These are phyloP conservation scores for Populus pruinosa DNA, from an alignment of 345 rosid species.

Conservation along the genomic window DNA sequence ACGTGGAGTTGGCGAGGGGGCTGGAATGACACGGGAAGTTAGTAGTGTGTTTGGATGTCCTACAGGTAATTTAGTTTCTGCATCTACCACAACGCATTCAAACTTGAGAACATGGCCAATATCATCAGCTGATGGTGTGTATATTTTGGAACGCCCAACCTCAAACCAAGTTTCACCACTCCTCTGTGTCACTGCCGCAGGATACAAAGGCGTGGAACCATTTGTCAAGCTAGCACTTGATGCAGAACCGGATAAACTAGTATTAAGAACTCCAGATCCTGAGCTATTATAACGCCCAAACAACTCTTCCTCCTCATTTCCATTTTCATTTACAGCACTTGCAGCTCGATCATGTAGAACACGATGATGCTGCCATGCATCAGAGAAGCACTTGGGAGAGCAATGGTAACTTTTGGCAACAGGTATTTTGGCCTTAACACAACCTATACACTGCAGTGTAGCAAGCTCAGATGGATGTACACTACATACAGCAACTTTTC, in stretches of 20 bases:
- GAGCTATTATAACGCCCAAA: conserved; percentile 77
- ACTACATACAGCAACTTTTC: conserved; percentile 80
- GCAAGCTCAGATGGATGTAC: conserved; percentile 89
- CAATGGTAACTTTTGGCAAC: conserved; percentile 88
- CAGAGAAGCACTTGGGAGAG: conserved; percentile 84
- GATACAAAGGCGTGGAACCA: conserved; percentile 70
- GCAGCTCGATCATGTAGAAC: conserved; percentile 91
- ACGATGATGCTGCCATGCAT: conserved; percentile 99
- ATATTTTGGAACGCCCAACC: conserved; percentile 86
- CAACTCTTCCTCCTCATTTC: conserved; percentile 85
- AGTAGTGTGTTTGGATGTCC: conserved; percentile 61
- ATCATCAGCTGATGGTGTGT: conserved; percentile 94
- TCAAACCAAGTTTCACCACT: conserved; percentile 90
- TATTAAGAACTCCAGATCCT: conserved; percentile 59
- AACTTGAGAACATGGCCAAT: conserved; percentile 88
- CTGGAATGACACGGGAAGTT: conserved; percentile 97
- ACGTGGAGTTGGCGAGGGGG: conserved; percentile 92
- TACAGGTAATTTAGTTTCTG: conserved; percentile 61
- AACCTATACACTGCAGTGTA: conserved; percentile 84
- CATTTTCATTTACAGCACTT: conserved; percentile 73
- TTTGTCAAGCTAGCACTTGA: conserved; percentile 64
- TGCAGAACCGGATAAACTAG: conserved; percentile 61
- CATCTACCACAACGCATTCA: conserved; percentile 86
- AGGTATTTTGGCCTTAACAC: conserved; percentile 83
- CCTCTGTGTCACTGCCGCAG: conserved; percentile 65